Conservation (phyloP, 192 early-diverging fungal genomes). For the Backusella mclennaniae region DNA sequence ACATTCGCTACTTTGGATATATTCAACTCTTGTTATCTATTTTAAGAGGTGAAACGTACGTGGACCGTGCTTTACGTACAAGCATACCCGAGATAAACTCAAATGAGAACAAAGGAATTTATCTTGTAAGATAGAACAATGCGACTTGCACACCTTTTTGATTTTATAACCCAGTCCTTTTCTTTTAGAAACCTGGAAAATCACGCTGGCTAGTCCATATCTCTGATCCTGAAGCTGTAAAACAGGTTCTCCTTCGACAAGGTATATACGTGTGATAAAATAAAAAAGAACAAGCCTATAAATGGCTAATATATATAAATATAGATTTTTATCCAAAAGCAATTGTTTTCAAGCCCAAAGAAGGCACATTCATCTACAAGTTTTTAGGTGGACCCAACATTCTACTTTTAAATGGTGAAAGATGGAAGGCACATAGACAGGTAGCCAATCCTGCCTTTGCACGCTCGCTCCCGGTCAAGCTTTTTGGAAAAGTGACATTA, state of each 20-base stretch:
- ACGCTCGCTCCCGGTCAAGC: constrained; percentile 23
- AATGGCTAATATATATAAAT: not conserved
- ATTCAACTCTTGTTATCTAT: not conserved
- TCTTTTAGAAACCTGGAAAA: not conserved
- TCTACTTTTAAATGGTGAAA: not conserved
- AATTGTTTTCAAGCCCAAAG: not conserved
- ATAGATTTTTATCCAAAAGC: not conserved
- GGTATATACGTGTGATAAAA: not conserved
- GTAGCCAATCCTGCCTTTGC: constrained; percentile 31
- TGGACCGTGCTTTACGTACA: not conserved
- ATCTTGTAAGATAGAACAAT: not conserved
- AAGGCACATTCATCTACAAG: not conserved
- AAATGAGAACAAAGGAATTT: not conserved
- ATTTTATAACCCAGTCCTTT: not conserved
- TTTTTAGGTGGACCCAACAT: not conserved
- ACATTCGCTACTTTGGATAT: not conserved
- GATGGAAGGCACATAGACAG: not conserved
- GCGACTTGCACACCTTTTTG: not conserved
- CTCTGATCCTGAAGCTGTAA: not conserved
- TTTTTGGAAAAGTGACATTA: constrained; percentile 19
- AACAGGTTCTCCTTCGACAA: not conserved
- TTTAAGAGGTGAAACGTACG: not conserved
- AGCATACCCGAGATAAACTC: not conserved
- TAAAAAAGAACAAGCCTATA: not conserved
- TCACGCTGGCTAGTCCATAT: not conserved